Evolutionary conservation across 2,329 filamentous ascomycete species (phyloP), one percentile per base, ranked within the genome.

Genomic region (Colletotrichum nymphaeae): DNA sequence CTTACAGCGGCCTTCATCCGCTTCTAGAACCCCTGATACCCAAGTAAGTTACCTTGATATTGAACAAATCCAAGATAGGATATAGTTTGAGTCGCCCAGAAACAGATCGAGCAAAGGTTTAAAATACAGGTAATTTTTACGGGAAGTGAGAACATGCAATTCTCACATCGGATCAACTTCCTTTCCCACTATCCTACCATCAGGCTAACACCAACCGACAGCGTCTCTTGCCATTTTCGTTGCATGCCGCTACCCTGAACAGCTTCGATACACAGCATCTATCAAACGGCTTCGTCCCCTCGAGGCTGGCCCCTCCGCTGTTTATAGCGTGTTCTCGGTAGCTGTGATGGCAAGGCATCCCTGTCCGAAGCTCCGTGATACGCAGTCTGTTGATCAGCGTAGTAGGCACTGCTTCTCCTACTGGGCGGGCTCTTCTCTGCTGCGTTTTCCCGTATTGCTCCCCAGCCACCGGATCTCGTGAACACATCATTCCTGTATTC

Each of bases 381-480:
- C 5, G 64, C 28, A 19, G 26, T 52, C 11, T 35, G 64, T n/a
- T 60, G 55, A 28, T n/a, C n/a, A 16, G 60, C 66, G 42, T 65
- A 70, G 1, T 55, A 60, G 12, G 30, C 67, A 30, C 66, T 70
- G 46, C 59, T 70, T 24, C 70, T 30, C 11, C 55, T 42, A 4
- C 55, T 70, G 5, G 59, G 32, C 5, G 30, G 7, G 1, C 19
- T n/a, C n/a, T 73, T 73, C 30, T 69, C 70, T 16, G 19, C 14
- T 9, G 35, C 5, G 9, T 49, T 56, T 12, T 46, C 59, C 3
- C 32, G 26, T 9, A 16, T 30, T 9, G 46, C 42, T 19, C 66
- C 70, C 70, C 70, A 73, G 7, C 70, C 66, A 6, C 49, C 70
- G 5, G 55, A 64, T 46, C 67, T 59, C 11, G 70, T 69, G 32